phyloP scores from a whole-genome alignment of 768 basidiomycete species.

The Lactarius hengduanensis region DNA sequence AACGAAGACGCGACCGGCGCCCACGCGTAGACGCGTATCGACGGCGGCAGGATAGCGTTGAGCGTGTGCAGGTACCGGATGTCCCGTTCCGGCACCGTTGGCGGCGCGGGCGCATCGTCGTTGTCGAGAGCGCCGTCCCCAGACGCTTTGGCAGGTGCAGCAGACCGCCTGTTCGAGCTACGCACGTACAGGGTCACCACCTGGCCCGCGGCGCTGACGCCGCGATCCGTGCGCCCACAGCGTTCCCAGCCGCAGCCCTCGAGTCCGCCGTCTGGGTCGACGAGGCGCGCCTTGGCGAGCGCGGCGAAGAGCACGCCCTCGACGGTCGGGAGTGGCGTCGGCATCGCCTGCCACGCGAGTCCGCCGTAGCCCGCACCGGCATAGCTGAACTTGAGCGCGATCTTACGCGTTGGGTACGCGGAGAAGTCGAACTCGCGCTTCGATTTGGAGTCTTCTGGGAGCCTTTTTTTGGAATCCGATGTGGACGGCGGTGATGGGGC shows the following conservation, averaged over 20 bases:
- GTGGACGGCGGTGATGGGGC: constrained; percentile 16
- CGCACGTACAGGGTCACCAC: constrained; percentile 91
- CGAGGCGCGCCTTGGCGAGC: constrained; percentile 69
- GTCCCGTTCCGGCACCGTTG: constrained; percentile 42
- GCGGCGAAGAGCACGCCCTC: constrained; percentile 85
- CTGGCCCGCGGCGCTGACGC: constrained; percentile 93
- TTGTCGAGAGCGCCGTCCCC: background rate
- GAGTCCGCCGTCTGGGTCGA: constrained; percentile 69
- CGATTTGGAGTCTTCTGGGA: constrained; percentile 29
- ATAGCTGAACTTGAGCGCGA: constrained; percentile 92
- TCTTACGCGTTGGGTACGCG: constrained; percentile 75
- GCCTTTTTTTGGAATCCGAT: background rate
- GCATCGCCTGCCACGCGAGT: constrained; percentile 72
- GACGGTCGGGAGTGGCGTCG: constrained; percentile 82
- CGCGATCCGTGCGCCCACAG: constrained; percentile 93
- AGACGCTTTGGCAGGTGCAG: constrained; percentile 1
- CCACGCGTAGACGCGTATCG: constrained; percentile 92
- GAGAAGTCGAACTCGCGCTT: constrained; percentile 59
- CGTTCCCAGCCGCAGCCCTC: constrained; percentile 89
- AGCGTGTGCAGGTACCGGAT: constrained; percentile 76
- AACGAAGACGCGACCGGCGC: constrained; percentile 78
- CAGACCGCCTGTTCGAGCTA: constrained; percentile 49
- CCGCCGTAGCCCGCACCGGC: constrained; percentile 92
- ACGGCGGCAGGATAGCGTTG: constrained; percentile 84
- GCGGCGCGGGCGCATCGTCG: background rate